A percentile compares a stretch with the other conserved stretches of the same genome.
These are phyloP conservation scores for Pseudopyrenochaeta lycopersici DNA, from an alignment of 2,329 filamentous ascomycete species.

Conservation along the genomic window DNA sequence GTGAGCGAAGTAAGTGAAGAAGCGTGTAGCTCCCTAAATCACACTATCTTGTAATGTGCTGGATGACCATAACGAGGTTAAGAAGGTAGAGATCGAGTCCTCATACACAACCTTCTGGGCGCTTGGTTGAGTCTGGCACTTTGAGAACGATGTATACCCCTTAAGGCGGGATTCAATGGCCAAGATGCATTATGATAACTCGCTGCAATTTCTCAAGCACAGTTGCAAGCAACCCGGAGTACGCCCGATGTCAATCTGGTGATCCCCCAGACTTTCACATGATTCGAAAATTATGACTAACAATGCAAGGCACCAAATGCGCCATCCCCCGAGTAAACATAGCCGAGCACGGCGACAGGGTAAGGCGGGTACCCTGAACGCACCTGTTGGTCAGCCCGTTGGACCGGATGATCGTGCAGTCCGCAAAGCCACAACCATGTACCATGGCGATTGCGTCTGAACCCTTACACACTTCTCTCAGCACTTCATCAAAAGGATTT, in stretches of 20 bases:
- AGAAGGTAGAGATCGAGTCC: too few species aligned
- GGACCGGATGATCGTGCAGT: background rate
- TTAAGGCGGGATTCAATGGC: too few species aligned
- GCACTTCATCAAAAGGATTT: too few species aligned
- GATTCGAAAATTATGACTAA: background rate
- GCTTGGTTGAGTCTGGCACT: too few species aligned
- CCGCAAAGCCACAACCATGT: background rate
- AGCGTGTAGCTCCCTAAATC: background rate
- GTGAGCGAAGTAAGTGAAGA: background rate
- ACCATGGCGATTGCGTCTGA: background rate
- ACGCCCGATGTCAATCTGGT: too few species aligned
- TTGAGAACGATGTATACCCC: too few species aligned
- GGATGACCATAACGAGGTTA: background rate
- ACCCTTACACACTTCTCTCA: background rate
- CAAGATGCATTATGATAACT: too few species aligned
- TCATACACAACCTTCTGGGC: too few species aligned
- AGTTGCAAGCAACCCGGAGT: too few species aligned
- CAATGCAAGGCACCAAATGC: background rate
- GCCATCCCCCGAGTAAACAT: background rate
- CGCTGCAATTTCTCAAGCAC: too few species aligned
- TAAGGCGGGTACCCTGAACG: background rate
- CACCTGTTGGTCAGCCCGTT: background rate
- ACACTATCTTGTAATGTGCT: background rate
- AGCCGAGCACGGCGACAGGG: background rate
- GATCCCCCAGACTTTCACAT: conserved; percentile 6